These are phyloP conservation scores for Backusella circina DNA, from an alignment of 192 early-diverging fungal species.

Conservation along the genomic window DNA sequence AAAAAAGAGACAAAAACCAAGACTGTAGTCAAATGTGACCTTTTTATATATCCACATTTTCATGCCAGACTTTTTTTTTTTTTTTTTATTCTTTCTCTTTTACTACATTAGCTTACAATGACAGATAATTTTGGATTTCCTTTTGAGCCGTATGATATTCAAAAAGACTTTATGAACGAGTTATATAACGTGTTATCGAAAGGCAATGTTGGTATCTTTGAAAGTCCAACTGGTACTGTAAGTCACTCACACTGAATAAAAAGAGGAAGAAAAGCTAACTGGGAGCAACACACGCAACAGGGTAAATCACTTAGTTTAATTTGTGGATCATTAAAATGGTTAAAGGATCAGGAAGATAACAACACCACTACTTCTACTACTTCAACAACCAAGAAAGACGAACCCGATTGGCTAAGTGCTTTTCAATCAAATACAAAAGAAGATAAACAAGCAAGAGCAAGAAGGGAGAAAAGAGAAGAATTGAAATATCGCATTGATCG, in stretches of 20 bases:
- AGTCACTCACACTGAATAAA: conserved; percentile 5
- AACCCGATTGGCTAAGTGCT: conserved; percentile 47
- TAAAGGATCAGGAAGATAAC: conserved; percentile 49
- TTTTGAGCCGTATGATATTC: conserved; percentile 69
- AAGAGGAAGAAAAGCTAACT: neutral
- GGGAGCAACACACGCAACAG: conserved; percentile 37
- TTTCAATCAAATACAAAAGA: conserved; percentile 14
- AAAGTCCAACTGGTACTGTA: conserved; percentile 90
- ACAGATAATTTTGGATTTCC: conserved; percentile 50
- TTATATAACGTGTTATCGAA: conserved; percentile 69
- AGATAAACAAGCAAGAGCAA: conserved; percentile 5
- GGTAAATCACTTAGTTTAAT: conserved; percentile 90
- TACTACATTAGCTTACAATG: neutral
- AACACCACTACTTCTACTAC: neutral
- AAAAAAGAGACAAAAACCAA: neutral
- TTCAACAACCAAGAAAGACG: neutral
- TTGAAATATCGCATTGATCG: conserved; percentile 34
- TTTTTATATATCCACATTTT: too few relatives aligned
- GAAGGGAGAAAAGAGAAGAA: conserved; percentile 8
- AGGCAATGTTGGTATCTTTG: conserved; percentile 76
- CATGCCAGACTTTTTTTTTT: neutral
- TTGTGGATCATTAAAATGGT: conserved; percentile 83
- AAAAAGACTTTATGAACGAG: conserved; percentile 71
- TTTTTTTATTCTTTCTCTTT: neutral
- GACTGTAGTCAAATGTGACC: neutral